Evolutionary conservation across 495 filamentous ascomycete species (phyloP), one percentile per base, ranked within the genome.

Genomic region (Hypoxylon trugodes): DNA sequence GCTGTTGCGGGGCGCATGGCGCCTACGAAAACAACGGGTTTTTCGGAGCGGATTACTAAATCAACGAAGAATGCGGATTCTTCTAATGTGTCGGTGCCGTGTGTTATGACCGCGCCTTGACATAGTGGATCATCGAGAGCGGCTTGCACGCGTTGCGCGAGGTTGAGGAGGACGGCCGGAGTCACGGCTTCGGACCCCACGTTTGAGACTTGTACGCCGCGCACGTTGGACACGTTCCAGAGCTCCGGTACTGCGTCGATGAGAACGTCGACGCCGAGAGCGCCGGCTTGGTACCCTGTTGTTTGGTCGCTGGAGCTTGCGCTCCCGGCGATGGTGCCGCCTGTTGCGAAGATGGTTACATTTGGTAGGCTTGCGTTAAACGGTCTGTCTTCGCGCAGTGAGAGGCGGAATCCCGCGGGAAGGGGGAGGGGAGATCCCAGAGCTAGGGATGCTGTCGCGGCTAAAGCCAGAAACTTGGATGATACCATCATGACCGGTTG

Each of bases 21-120:
- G 21, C 79, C 81, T 26, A 82, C 81, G 53, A 77, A 61, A 10
- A 83, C 74, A 7, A 83, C 73, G 28, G 79, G 79, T 62, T 83
- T 83, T 15, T 65, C 68, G 38, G 78, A 78, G 59, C 76, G 77
- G 40, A 81, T 69, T 1, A 78, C 80, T 1, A 76, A 68, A 59
- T 80, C 77, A 12, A 82, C 59, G 73, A 82, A 83, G 74, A 82
- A 83, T 36, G 79, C 75, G 0, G 79, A 76, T 66, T 83, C 81
- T 51, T 83, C 79, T 18, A 82, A 69, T 0, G 79, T 80, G 62
- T 83, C 81, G 21, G 81, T 83, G 54, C 81, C 79, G 62, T 83
- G 81, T 46, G 81, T 82, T 47, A 83, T 66, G 16, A 82, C 77
- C 3, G 77, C 79, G 13, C 79, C 79, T 33, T 74, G 66, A 62